Percentiles rank a stretch among this genome's conserved stretches.
Conservation (phyloP, 2,329 filamentous ascomycete genomes). For the Cryphonectria radicalis region DNA sequence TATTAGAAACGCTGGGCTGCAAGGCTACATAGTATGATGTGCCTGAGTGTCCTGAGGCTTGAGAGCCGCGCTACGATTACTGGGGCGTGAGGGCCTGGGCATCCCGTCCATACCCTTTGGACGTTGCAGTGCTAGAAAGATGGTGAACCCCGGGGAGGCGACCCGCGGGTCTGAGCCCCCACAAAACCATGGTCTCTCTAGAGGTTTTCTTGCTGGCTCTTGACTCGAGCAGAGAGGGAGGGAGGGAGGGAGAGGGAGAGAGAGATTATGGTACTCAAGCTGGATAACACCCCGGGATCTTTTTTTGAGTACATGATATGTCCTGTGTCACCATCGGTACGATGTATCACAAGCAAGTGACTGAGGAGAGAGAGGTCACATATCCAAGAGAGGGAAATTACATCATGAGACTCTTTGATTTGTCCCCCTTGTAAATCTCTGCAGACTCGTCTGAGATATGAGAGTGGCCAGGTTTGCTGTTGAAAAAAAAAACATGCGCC, state of each 20-base stretch:
- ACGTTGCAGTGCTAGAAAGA: background rate
- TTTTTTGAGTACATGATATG: background rate
- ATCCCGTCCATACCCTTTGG: background rate
- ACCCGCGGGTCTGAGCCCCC: background rate
- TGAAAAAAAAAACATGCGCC: constrained; percentile 24
- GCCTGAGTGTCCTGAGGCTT: constrained; percentile 1
- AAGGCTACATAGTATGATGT: background rate
- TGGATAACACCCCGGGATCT: background rate
- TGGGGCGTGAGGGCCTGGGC: background rate
- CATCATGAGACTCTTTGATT: background rate
- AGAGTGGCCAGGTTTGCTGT: constrained; percentile 25
- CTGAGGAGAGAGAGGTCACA: background rate
- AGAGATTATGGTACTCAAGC: background rate
- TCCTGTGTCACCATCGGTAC: background rate
- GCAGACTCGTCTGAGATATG: background rate
- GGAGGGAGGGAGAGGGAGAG: too few relatives aligned
- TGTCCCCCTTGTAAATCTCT: background rate
- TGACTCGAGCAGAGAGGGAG: background rate
- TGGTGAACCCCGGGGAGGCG: background rate
- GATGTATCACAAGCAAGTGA: background rate
- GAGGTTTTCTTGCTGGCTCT: background rate
- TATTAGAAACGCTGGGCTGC: background rate
- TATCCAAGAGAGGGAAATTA: background rate
- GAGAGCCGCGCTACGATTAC: background rate
- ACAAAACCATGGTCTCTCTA: background rate